phyloP scores from a whole-genome alignment of 176 grass and related monocot species.

The Rhipidocladum racemiflorum region DNA sequence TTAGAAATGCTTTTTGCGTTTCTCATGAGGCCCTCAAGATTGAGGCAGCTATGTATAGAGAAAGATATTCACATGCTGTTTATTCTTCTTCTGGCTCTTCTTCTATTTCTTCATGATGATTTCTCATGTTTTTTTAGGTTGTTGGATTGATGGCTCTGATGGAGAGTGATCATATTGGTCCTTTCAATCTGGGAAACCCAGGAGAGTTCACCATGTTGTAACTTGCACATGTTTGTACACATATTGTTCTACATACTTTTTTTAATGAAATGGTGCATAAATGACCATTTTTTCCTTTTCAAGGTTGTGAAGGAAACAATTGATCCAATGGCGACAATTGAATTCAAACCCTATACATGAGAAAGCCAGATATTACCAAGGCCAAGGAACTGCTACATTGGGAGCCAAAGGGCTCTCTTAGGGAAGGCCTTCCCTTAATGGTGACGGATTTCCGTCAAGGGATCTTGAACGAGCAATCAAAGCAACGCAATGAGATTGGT shows the following conservation, averaged over 20 bases:
- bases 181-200: constrained; percentile 89
- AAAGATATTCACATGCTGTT: too few species aligned
- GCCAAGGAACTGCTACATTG: constrained; percentile 71
- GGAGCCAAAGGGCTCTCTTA: constrained; percentile 75
- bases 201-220: constrained; percentile 96
- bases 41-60: too few species aligned
- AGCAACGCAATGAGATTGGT: background rate
- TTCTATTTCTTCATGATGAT: background rate
- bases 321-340: constrained; percentile 64
- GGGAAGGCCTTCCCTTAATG: constrained; percentile 84
- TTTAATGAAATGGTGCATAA: constrained; percentile 9
- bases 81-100: too few species aligned
- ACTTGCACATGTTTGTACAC: constrained; percentile 65
- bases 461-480: constrained; percentile 47
- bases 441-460: constrained; percentile 73
- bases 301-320: constrained; percentile 74
- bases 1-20: too few species aligned
- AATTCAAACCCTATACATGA: constrained; percentile 73
- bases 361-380: constrained; percentile 88
- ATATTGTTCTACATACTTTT: background rate
- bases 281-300: background rate
- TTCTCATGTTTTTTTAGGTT: constrained; percentile 44
- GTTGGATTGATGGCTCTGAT: constrained; percentile 77
- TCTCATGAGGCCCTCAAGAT: too few species aligned
- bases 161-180: constrained; percentile 86